Conservation (phyloP, 2,329 filamentous ascomycete species). For the Paracoccidioides lutzii region DNA sequence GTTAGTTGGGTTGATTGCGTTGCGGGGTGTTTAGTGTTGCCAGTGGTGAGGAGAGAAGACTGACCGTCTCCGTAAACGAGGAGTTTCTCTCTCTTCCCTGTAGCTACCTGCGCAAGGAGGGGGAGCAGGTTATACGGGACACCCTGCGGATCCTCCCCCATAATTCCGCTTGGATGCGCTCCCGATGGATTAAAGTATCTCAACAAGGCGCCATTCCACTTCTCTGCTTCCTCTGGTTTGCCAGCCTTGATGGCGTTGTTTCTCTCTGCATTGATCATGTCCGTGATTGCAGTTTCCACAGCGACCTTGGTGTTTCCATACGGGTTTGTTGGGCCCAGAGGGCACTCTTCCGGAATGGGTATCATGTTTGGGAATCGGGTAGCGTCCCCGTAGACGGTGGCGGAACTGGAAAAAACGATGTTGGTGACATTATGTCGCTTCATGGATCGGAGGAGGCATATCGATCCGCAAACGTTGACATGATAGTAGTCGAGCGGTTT, state of each 20-base stretch:
- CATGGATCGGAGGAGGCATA: constrained; percentile 79
- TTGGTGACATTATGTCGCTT: constrained; percentile 80
- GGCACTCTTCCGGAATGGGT: constrained; percentile 92
- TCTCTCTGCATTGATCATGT: constrained; percentile 77
- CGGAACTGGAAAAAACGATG: constrained; percentile 97
- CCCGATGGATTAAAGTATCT: constrained; percentile 98
- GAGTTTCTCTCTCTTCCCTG: constrained; percentile 86
- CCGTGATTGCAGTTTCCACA: constrained; percentile 83
- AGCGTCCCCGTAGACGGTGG: constrained; percentile 95
- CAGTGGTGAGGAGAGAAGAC: constrained; percentile 19
- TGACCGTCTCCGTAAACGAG: constrained; percentile 85
- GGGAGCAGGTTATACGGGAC: constrained; percentile 93
- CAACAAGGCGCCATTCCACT: constrained; percentile 87
- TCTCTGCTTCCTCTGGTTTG: constrained; percentile 54
- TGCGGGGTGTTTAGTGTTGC: neutral
- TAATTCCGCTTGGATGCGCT: constrained; percentile 85
- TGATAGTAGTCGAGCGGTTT: constrained; percentile 96
- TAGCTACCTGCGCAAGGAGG: constrained; percentile 86
- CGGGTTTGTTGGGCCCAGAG: constrained; percentile 90
- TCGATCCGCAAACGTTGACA: constrained; percentile 88
- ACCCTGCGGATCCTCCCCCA: constrained; percentile 96
- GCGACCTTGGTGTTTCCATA: constrained; percentile 94
- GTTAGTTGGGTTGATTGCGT: constrained; percentile 3
- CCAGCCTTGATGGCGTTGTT: constrained; percentile 69
- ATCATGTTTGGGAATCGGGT: constrained; percentile 97